A percentile compares a stretch with the other conserved stretches of the same genome.
Conservation (phyloP, 768 basidiomycete species). For the Cytidiella melzeri region DNA sequence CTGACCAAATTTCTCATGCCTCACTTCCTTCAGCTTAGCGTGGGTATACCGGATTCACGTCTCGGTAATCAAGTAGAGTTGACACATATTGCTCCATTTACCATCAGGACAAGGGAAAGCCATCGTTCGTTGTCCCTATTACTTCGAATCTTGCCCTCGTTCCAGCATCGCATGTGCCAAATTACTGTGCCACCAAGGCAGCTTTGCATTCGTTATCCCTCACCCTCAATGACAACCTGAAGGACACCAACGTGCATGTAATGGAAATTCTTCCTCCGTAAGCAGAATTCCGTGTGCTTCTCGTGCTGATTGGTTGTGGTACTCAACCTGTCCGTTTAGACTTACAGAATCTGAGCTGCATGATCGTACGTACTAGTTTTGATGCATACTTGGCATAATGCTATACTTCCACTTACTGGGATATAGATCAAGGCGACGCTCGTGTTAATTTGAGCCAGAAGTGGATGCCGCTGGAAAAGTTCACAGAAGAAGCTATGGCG, state of each 20-base stretch:
- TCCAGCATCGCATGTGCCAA: constrained; percentile 36
- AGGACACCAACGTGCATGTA: constrained; percentile 45
- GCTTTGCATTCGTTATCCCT: constrained; percentile 47
- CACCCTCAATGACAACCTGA: constrained; percentile 41
- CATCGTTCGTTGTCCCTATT: constrained; percentile 44
- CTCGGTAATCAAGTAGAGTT: too few relatives aligned
- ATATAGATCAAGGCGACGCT: constrained; percentile 46
- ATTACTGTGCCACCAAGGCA: constrained; percentile 55
- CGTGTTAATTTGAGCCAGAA: constrained; percentile 40
- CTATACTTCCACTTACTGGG: too few relatives aligned
- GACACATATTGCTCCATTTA: not conserved
- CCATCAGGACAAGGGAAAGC: constrained; percentile 36
- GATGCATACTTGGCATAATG: too few relatives aligned
- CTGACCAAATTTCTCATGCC: constrained; percentile 45
- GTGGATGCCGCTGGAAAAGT: constrained; percentile 50
- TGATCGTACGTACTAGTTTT: constrained; percentile 43
- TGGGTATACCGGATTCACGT: constrained; percentile 23
- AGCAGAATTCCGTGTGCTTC: constrained; percentile 18
- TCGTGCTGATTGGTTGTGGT: not conserved
- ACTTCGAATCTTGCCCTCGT: constrained; percentile 47
- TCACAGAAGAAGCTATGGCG: constrained; percentile 33
- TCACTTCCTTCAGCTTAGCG: constrained; percentile 49
- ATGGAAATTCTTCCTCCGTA: constrained; percentile 56
- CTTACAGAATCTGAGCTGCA: constrained; percentile 59
- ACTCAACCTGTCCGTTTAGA: constrained; percentile 24